phyloP scores from a whole-genome alignment of 2,329 filamentous ascomycete species.

The Claviceps arundinis region DNA sequence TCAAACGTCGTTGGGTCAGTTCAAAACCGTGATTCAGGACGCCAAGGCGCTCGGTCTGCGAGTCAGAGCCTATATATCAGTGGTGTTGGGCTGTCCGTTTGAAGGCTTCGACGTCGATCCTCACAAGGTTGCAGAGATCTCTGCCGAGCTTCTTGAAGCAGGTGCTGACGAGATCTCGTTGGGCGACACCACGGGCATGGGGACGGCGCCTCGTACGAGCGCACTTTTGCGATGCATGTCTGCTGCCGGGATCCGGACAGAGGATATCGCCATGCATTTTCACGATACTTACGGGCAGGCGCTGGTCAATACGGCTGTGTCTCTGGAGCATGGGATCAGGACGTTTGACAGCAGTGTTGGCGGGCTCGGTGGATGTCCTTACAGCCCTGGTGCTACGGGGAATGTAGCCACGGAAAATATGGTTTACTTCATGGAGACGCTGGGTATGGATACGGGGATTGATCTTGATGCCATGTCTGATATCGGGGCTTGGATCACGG shows the following conservation, averaged over 20 bases:
- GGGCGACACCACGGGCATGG: conserved; percentile 85
- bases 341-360: conserved; percentile 71
- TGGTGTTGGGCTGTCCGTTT: conserved; percentile 70
- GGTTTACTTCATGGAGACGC: conserved; percentile 61
- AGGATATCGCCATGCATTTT: conserved; percentile 71
- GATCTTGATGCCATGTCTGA: conserved; percentile 52
- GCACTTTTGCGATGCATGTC: conserved; percentile 51
- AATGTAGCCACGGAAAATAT: conserved; percentile 79
- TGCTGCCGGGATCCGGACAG: conserved; percentile 53
- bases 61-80: conserved; percentile 69
- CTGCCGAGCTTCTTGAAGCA: conserved; percentile 61
- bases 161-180: conserved; percentile 85
- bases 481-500: conserved; percentile 60
- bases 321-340: conserved; percentile 62
- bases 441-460: conserved; percentile 64
- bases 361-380: conserved; percentile 74
- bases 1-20: conserved; percentile 56
- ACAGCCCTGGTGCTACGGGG: conserved; percentile 71
- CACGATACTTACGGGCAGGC: conserved; percentile 84
- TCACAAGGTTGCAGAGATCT: conserved; percentile 50
- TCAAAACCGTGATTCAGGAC: conserved; percentile 54
- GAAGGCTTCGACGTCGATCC: conserved; percentile 53
- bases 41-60: conserved; percentile 52
- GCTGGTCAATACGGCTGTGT: conserved; percentile 67
- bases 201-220: conserved; percentile 58